Evolutionary conservation across 768 basidiomycete genomes (phyloP).

Genomic region (Lactarius hengduanensis): DNA sequence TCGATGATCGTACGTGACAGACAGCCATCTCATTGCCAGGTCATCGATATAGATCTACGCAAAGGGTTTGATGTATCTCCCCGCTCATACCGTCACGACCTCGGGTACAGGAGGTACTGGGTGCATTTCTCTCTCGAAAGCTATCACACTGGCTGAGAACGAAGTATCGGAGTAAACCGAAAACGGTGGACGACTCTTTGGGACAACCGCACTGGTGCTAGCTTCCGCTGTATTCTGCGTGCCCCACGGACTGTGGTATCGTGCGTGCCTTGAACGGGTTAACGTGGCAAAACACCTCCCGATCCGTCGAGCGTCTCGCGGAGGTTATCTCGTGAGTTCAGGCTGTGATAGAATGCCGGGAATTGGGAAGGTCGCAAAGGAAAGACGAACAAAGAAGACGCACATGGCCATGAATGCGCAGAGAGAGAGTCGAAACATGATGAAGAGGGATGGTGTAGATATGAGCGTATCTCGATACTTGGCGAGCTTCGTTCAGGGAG

Average conservation of each 20-base stretch:
- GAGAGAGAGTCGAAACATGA: no score
- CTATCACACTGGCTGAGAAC: neutral
- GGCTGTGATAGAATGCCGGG: neutral
- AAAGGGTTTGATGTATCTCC: no score
- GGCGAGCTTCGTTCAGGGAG: neutral
- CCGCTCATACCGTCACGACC: no score
- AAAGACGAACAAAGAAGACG: neutral
- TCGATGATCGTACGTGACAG: neutral
- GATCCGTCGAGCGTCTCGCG: neutral
- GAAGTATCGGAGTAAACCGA: neutral
- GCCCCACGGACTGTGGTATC: neutral
- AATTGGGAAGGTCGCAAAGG: neutral
- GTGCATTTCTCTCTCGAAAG: neutral
- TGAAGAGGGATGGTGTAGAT: neutral
- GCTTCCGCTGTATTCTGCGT: neutral
- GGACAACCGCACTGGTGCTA: neutral
- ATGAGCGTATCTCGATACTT: neutral
- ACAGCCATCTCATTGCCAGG: neutral
- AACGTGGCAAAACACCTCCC: neutral
- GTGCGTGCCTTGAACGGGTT: neutral
- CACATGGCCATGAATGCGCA: neutral
- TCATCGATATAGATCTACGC: neutral
- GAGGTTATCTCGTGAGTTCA: neutral
- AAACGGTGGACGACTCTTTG: neutral
- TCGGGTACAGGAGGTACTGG: neutral